Conservation (phyloP, 78 protist species). For the Dictyostelium capitatum region DNA sequence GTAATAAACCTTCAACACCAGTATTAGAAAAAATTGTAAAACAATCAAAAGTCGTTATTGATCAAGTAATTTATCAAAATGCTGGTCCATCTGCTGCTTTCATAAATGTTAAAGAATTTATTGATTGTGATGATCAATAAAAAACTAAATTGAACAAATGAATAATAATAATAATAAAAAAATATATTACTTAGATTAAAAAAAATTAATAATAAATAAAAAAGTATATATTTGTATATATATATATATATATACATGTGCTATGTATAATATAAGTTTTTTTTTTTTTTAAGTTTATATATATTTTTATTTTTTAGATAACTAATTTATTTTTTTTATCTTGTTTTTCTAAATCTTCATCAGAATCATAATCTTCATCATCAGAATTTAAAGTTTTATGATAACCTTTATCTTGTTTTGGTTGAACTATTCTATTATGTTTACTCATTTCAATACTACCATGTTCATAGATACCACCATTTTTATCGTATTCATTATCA, state of each 20-base stretch:
- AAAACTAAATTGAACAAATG: neutral
- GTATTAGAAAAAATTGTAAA: conserved; percentile 58
- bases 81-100: conserved; percentile 49
- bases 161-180: neutral
- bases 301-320: too few species aligned
- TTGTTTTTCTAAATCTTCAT: too few species aligned
- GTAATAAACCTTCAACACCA: conserved; percentile 70
- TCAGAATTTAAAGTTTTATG: neutral
- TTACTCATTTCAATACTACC: neutral
- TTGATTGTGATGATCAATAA: conserved; percentile 25
- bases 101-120: conserved; percentile 52
- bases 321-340: too few species aligned
- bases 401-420: neutral
- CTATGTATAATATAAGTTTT: too few species aligned
- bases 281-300: too few species aligned
- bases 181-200: neutral
- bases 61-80: conserved; percentile 39
- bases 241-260: too few species aligned
- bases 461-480: neutral
- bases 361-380: neutral
- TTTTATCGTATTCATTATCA: neutral
- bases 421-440: conserved; percentile 8
- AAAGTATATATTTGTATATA: neutral
- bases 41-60: conserved; percentile 52
- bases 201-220: neutral